Conservation (phyloP, 805 yeast species). For the Blastobotrys attinorum region DNA sequence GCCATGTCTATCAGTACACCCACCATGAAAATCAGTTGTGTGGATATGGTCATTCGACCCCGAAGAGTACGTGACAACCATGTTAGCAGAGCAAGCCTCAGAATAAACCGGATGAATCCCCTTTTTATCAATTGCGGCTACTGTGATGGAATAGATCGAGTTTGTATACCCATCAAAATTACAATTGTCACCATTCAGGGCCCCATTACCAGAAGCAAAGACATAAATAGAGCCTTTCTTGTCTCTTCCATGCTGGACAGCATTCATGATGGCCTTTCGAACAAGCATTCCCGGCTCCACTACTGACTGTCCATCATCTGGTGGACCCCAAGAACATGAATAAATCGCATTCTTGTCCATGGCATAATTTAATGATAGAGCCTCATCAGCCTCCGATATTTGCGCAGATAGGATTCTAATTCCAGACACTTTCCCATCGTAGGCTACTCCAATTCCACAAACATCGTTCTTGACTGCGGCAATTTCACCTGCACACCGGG, state of each 20-base stretch:
- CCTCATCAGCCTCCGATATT: slow-evolving; percentile 82
- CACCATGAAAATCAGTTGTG: slow-evolving; percentile 67
- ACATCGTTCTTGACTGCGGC: slow-evolving; percentile 75
- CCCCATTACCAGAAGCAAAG: slow-evolving; percentile 96
- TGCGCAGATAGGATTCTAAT: slow-evolving; percentile 78
- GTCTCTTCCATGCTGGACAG: slow-evolving; percentile 71
- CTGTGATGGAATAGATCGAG: slow-evolving; percentile 88
- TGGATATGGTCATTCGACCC: slow-evolving; percentile 86
- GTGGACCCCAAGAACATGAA: slow-evolving; percentile 98
- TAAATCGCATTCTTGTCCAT: slow-evolving; percentile 84
- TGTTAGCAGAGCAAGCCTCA: slow-evolving; percentile 89
- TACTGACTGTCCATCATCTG: slow-evolving; percentile 83
- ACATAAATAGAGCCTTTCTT: slow-evolving; percentile 84
- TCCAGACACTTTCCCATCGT: slow-evolving; percentile 77
- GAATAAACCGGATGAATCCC: slow-evolving; percentile 86
- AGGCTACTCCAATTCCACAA: slow-evolving; percentile 98
- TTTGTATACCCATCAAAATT: slow-evolving; percentile 97
- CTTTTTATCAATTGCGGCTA: slow-evolving; percentile 83
- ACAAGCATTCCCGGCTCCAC: slow-evolving; percentile 79
- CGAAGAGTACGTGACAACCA: slow-evolving; percentile 88
- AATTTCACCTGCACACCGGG: slow-evolving; percentile 96
- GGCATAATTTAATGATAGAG: slow-evolving; percentile 74
- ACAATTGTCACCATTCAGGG: slow-evolving; percentile 73
- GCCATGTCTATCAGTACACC: slow-evolving; percentile 73
- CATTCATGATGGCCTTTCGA: slow-evolving; percentile 74